Evolutionary conservation across 2,329 filamentous ascomycete genomes (phyloP).

Genomic region (Huntiella abstrusa): DNA sequence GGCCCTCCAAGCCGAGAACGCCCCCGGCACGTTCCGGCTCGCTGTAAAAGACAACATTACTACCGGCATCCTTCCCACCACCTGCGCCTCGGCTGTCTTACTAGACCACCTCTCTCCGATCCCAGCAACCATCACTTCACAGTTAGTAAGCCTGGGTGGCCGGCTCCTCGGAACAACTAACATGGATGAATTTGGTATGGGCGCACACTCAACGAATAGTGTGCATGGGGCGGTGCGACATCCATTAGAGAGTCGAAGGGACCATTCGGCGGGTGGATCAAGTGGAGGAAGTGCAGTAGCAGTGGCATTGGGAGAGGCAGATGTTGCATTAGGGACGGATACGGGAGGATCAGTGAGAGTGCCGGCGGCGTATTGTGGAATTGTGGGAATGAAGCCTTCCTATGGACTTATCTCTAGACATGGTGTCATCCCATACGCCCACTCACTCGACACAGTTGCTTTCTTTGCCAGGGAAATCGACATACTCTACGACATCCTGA

Average conservation of each 20-base stretch:
- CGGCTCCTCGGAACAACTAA: conserved; percentile 64
- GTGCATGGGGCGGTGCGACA: conserved; percentile 45
- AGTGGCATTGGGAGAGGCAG: conserved; percentile 41
- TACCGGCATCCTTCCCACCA: conserved; percentile 47
- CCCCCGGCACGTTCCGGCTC: conserved; percentile 23
- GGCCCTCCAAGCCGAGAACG: neutral
- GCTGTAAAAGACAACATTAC: conserved; percentile 66
- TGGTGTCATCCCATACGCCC: conserved; percentile 80
- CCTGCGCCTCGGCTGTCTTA: conserved; percentile 65
- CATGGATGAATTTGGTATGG: conserved; percentile 94
- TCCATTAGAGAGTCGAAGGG: conserved; percentile 13
- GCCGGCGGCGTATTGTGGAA: conserved; percentile 70
- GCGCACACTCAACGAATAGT: conserved; percentile 61
- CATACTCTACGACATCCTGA: conserved; percentile 31
- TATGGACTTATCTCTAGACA: conserved; percentile 74
- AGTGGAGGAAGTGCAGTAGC: conserved; percentile 87
- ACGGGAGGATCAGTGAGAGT: conserved; percentile 79
- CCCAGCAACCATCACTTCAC: conserved; percentile 60
- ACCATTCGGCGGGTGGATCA: conserved; percentile 62
- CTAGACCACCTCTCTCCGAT: conserved; percentile 54
- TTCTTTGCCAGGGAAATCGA: conserved; percentile 41
- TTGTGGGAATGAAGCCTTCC: conserved; percentile 76
- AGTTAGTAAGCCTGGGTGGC: conserved; percentile 44
- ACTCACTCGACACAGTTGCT: conserved; percentile 81
- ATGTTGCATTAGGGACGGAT: conserved; percentile 69